Evolutionary conservation across 768 basidiomycete species (phyloP), one percentile per base, ranked within the genome.

Genomic region (Phylloporus sp.): DNA sequence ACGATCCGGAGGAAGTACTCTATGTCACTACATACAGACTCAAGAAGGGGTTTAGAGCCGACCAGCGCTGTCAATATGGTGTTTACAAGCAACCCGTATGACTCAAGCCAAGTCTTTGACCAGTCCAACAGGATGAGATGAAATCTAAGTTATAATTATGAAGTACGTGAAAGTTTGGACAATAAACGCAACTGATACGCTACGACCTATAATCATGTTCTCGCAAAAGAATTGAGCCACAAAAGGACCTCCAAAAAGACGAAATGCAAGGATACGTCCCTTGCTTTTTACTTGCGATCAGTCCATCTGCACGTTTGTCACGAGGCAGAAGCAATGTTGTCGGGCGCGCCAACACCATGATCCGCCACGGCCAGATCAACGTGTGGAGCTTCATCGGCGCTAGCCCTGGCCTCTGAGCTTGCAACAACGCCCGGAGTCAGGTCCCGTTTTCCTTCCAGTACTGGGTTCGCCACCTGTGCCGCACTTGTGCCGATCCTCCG

Each of bases 281-380:
- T n/a, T n/a, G n/a, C n/a, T n/a, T n/a, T n/a, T n/a, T n/a, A n/a
- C n/a, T n/a, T n/a, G n/a, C n/a, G n/a, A n/a, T n/a, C n/a, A n/a
- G n/a, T n/a, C n/a, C n/a, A n/a, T n/a, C n/a, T 29, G n/a, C 28
- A 46, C 10, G 35, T 11, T 31, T 22, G 45, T 60, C 61, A 63
- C 32, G 58, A 45, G 12, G 32, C 26, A 15, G 49, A 16, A 8
- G 16, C 26, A n/a, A 36, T 39, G 32, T 32, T 15, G 16, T 34
- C 27, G 9, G 12, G 24, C 1, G 44, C 60, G n/a, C 43, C 32
- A 2, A 27, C 18, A n/a, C 43, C 48, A 23, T 15, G 38, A 3
- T 52, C 48, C 2, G 13, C 29, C 50, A 18, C 24, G 6, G 39
- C 48, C 28, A 10, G 27, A 5, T 45, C 50, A 43, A 38, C 18